Evolutionary conservation across 2,329 filamentous ascomycete genomes (phyloP).

Genomic region (Arthrobotrys megalospora): DNA sequence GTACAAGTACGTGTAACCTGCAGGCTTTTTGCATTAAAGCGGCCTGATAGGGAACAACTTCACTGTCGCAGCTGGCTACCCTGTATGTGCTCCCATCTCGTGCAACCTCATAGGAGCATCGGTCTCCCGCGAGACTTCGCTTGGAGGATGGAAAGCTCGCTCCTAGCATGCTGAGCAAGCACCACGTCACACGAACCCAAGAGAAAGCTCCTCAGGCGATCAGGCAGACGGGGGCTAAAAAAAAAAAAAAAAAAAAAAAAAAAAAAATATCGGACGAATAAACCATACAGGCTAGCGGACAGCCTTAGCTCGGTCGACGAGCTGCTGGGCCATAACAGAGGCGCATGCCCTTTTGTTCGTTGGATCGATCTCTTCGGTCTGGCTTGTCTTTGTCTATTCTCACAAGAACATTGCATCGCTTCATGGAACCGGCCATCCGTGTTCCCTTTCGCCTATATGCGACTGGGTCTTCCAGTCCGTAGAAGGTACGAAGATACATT

Average conservation of each 20-base stretch:
- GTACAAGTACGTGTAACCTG: conserved; percentile 52
- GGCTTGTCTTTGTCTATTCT: conserved; percentile 35
- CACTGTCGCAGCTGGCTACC: conserved; percentile 9
- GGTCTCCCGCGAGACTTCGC: conserved; percentile 28
- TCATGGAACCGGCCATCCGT: conserved; percentile 25
- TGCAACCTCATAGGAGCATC: conserved; percentile 19
- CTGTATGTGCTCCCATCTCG: conserved; percentile 21
- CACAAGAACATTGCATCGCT: conserved; percentile 33
- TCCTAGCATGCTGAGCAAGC: conserved; percentile 43
- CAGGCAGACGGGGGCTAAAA: conserved; percentile 39
- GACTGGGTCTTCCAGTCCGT: conserved; percentile 32
- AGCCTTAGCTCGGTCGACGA: conserved; percentile 27
- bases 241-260: conserved; percentile 55
- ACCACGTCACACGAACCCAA: conserved; percentile 61
- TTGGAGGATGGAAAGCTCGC: conserved; percentile 18
- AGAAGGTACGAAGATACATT: conserved; percentile 21
- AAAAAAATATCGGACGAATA: conserved; percentile 58
- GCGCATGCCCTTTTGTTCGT: conserved; percentile 46
- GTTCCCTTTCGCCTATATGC: conserved; percentile 47
- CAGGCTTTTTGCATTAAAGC: conserved; percentile 33
- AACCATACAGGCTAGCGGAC: conserved; percentile 39
- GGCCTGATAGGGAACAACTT: conserved; percentile 33
- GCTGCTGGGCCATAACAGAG: conserved; percentile 26
- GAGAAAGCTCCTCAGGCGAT: conserved; percentile 39
- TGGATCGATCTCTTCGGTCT: conserved; percentile 38